Percentiles rank a stretch among this genome's conserved stretches.
Conservation (phyloP, 2,329 filamentous ascomycete species). For the Aspergillus phoenicis region DNA sequence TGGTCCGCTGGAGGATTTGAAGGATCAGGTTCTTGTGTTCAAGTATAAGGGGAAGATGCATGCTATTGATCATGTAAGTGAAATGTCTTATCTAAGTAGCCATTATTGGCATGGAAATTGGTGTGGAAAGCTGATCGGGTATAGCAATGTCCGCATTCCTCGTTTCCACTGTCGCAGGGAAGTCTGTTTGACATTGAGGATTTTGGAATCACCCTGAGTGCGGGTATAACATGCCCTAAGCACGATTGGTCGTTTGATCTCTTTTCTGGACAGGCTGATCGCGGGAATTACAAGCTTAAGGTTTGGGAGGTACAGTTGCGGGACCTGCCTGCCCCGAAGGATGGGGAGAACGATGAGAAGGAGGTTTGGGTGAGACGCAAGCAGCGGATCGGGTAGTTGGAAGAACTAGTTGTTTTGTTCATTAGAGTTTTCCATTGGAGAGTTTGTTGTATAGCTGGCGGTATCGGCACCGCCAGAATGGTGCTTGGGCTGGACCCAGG, state of each 20-base stretch:
- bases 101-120: no score
- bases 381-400: conserved; percentile 34
- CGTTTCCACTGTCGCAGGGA: conserved; percentile 66
- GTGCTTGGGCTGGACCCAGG: background rate
- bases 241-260: conserved; percentile 74
- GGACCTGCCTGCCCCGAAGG: conserved; percentile 15
- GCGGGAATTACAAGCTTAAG: conserved; percentile 62
- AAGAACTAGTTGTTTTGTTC: background rate
- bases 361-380: conserved; percentile 41
- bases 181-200: conserved; percentile 72
- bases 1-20: conserved; percentile 45
- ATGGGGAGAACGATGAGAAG: conserved; percentile 22
- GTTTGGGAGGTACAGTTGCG: conserved; percentile 67
- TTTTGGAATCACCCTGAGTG: conserved; percentile 56
- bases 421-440: conserved; percentile 7
- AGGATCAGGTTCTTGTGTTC: conserved; percentile 67
- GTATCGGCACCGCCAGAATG: no score
- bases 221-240: conserved; percentile 67
- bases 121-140: conserved; percentile 3
- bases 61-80: conserved; percentile 66
- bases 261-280: conserved; percentile 63
- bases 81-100: no score
- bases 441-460: background rate
- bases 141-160: conserved; percentile 68
- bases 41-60: conserved; percentile 65